Base-by-base conservation (phyloP, 352 stramenopile genomes). In the Pythium angustatum region DNA sequence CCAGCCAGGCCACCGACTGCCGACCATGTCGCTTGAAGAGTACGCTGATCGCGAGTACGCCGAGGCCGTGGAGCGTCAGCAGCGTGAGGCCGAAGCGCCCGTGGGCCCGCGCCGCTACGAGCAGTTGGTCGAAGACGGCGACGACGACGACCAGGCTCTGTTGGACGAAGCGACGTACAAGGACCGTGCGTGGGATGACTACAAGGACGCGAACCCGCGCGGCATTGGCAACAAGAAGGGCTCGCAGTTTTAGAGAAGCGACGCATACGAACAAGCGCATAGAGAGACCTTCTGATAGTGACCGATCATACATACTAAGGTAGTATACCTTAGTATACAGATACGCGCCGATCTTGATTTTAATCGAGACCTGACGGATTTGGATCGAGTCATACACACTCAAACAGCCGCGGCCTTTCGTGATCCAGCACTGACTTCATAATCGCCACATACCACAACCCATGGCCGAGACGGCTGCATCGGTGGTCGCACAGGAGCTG, bases 151-250 rank as follows among this genome's bases (percentile, higher is more conserved):
- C 70, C 68, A 87, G 1, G 72, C 82, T 48, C 82, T 98, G 33
- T 88, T 98, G 19, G 94, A 99, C 58, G 88, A 97, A 48, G 89
- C 88, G 48, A 92, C 93, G 17, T 88, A 92, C 66, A 88, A 98
- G 40, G 96, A 99, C 72, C 87, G 96, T 44, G 78, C 90, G 19
- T 99, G 96, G 96, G 96, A 99, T 76, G 91, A 98, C 77, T 99
- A 86, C 81, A 98, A 98, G 76, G 96, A 98, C 58, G 88, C 93
- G 22, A 98, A 99, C 73, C 90, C 93, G 27, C 88, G 87, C 63
- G 96, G 96, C 28, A 97, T 97, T 73, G 96, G 96, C 55, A 99
- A 99, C 78, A 99, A 99, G 77, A 94, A 91, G 65, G 90, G 85
- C 21, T 97, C 90, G 67, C 72, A 98, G 85, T 94, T 97, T 84